A percentile compares a stretch with the other conserved stretches of the same genome.
phyloP scores from a whole-genome alignment of 2,329 filamentous ascomycete genomes.

The Epichloe festucae region DNA sequence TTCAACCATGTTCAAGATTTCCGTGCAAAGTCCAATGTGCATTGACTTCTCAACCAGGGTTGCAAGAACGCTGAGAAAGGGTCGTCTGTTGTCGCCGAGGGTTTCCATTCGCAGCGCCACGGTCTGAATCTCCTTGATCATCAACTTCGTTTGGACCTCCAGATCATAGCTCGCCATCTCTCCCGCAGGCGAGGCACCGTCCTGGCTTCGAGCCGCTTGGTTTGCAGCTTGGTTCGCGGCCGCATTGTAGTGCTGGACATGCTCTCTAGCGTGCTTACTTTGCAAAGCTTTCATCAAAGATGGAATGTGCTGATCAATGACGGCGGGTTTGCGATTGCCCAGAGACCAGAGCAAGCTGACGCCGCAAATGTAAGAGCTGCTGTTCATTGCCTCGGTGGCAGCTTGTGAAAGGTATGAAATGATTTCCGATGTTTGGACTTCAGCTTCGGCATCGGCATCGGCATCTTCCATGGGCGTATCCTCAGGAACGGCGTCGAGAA shows the following conservation, averaged over 20 bases:
- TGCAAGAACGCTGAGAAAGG: conserved; percentile 89
- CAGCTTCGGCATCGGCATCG: conserved; percentile 73
- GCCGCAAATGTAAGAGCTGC: conserved; percentile 69
- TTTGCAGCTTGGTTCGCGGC: conserved; percentile 37
- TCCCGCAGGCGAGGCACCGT: conserved; percentile 37
- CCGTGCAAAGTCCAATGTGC: conserved; percentile 75
- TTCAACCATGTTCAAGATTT: conserved; percentile 88
- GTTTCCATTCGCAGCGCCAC: conserved; percentile 86
- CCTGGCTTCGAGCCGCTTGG: conserved; percentile 31
- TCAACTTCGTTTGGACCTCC: conserved; percentile 78
- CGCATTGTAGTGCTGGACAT: conserved; percentile 63
- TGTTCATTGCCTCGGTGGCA: conserved; percentile 75
- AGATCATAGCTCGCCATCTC: conserved; percentile 64
- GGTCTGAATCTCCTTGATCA: conserved; percentile 90
- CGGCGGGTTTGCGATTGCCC: conserved; percentile 67
- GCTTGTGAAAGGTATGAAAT: conserved; percentile 73
- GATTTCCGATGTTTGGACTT: conserved; percentile 75
- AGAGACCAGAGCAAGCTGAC: conserved; percentile 92
- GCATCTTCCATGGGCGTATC: conserved; percentile 58
- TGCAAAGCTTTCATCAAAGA: conserved; percentile 90
- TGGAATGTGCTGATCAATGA: conserved; percentile 80
- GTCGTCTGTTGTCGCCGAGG: conserved; percentile 77
- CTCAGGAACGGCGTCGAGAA: conserved; percentile 81
- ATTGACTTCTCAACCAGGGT: conserved; percentile 91
- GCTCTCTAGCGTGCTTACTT: conserved; percentile 81